phyloP scores from a whole-genome alignment of 2,329 filamentous ascomycete genomes.

The Calonectria pseudoturangicola region DNA sequence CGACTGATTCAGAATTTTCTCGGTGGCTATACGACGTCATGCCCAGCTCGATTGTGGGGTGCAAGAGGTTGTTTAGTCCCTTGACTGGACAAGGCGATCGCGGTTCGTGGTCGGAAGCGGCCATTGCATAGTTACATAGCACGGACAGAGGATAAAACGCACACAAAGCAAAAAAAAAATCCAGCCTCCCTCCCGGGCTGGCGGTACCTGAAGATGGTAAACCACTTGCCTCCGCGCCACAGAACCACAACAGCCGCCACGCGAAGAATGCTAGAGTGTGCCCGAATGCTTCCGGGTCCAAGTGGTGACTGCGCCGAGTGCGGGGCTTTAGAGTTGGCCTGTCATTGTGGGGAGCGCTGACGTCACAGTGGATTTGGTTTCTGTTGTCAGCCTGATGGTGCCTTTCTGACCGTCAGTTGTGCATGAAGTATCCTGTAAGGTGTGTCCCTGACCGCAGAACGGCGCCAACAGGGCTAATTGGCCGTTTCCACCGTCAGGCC shows the following conservation, averaged over 20 bases:
- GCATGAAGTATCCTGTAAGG: conserved; percentile 22
- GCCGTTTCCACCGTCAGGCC: conserved; percentile 43
- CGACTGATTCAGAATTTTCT: not conserved
- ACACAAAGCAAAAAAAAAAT: not conserved
- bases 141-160: not conserved
- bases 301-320: conserved; percentile 28
- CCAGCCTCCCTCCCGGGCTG: not conserved
- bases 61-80: not conserved
- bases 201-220: not conserved
- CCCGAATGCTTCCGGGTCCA: conserved; percentile 37
- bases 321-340: conserved; percentile 50
- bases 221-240: not conserved
- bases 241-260: not conserved
- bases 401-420: conserved; percentile 15
- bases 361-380: conserved; percentile 53
- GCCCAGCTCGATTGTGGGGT: not conserved
- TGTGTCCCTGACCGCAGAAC: conserved; percentile 31
- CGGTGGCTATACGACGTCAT: conserved; percentile 24
- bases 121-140: not conserved
- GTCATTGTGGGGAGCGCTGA: conserved; percentile 49
- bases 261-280: conserved; percentile 4
- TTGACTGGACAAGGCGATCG: not conserved
- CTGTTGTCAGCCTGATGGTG: conserved; percentile 18
- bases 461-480: conserved; percentile 30
- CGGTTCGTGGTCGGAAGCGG: not conserved